Evolutionary conservation across 495 filamentous ascomycete genomes (phyloP).

Genomic region (Neurospora sp.): DNA sequence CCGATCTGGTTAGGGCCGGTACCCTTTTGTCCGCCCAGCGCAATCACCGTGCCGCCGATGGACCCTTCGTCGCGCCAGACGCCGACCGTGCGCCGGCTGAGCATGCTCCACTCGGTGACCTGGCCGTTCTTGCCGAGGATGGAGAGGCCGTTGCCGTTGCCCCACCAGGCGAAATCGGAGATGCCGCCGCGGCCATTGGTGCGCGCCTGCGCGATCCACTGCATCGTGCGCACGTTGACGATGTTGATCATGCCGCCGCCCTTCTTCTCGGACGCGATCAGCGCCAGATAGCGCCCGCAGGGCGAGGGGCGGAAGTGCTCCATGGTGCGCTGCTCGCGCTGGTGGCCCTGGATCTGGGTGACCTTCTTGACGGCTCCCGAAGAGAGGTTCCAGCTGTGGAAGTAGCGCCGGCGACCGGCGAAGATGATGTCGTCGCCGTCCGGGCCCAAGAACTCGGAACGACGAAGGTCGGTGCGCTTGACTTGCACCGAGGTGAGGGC

Average conservation of each 20-base stretch:
- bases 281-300: constrained; percentile 71
- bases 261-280: constrained; percentile 67
- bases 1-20: constrained; percentile 50
- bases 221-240: constrained; percentile 65
- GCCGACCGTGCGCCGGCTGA: constrained; percentile 52
- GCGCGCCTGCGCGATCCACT: constrained; percentile 80
- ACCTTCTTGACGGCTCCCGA: constrained; percentile 74
- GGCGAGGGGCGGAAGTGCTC: constrained; percentile 80
- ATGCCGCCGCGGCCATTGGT: constrained; percentile 75
- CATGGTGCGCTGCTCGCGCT: constrained; percentile 79
- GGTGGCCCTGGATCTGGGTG: constrained; percentile 66
- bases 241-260: constrained; percentile 84
- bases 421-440: constrained; percentile 64
- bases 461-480: constrained; percentile 65
- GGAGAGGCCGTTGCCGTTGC: constrained; percentile 61
- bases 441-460: constrained; percentile 61
- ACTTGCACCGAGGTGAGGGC: constrained; percentile 84
- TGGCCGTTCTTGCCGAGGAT: constrained; percentile 80
- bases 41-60: constrained; percentile 71
- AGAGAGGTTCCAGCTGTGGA: constrained; percentile 85
- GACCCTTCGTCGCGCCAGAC: constrained; percentile 88
- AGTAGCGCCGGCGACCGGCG: constrained; percentile 77
- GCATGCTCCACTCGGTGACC: constrained; percentile 80
- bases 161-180: constrained; percentile 87
- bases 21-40: constrained; percentile 54